Evolutionary conservation across 2,329 filamentous ascomycete species (phyloP).

Genomic region (Chaetothyriales sp.): DNA sequence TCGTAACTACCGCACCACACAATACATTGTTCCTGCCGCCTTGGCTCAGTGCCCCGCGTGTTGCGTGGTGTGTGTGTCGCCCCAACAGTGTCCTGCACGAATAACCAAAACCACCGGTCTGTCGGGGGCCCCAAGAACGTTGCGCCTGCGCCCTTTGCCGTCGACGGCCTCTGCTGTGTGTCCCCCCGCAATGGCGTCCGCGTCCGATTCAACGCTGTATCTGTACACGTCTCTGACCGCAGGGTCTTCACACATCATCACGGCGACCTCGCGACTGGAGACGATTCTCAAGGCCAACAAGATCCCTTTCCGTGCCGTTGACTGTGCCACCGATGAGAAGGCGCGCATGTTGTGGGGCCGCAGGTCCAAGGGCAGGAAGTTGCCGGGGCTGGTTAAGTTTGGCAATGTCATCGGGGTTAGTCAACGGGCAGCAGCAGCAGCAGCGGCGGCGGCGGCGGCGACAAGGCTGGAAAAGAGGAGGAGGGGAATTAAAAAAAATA

Average conservation of each 20-base stretch:
- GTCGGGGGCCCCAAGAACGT: too few species aligned
- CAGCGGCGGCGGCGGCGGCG: neutral
- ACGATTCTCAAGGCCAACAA: constrained; percentile 92
- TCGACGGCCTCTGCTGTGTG: too few species aligned
- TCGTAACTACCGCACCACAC: too few species aligned
- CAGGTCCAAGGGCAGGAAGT: constrained; percentile 68
- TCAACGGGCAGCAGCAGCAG: constrained; percentile 16
- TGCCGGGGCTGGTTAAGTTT: constrained; percentile 78
- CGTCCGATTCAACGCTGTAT: constrained; percentile 59
- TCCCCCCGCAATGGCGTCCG: too few species aligned
- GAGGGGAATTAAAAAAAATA: too few species aligned
- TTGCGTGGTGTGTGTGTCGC: too few species aligned
- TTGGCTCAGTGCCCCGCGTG: too few species aligned
- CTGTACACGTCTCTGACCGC: constrained; percentile 93
- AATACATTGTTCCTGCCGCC: too few species aligned
- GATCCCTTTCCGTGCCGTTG: constrained; percentile 82
- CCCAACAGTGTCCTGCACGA: too few species aligned
- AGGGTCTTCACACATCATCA: constrained; percentile 90
- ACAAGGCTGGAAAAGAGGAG: too few species aligned
- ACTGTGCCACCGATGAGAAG: constrained; percentile 78
- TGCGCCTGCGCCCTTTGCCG: too few species aligned
- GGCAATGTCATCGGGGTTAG: constrained; percentile 72
- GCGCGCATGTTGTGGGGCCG: constrained; percentile 80
- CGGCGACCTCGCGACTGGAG: constrained; percentile 85
- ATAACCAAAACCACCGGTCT: too few species aligned